Evolutionary conservation across 2,329 filamentous ascomycete genomes (phyloP), one percentile per base, ranked within the genome.

Genomic region (Curvularia spicifera): DNA sequence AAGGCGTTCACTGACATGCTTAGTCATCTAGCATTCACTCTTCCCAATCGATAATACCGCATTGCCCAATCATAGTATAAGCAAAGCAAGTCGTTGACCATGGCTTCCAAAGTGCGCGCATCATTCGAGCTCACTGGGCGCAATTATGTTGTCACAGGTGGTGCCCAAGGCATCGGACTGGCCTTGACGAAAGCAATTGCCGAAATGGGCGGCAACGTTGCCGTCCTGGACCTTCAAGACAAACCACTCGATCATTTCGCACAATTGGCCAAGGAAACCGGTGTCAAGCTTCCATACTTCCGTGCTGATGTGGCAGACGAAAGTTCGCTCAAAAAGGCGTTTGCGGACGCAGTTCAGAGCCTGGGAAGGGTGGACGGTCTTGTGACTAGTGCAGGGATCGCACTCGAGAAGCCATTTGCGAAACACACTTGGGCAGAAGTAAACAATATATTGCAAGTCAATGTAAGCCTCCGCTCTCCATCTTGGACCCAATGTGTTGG

Each of bases 371-470:
- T 43, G 22, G 61, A 67, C 53, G 64, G 59, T 4, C 62, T 64
- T 51, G 63, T 68, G 24, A 65, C 67, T 10, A 61, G 67, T 8
- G 77, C 77, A 1, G 79, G 78, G 1, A 76, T 81, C 42, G 78
- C 75, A 6, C 74, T 80, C 28, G 79, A 81, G 56, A 80, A 80
- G 63, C 79, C 79, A 0, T 81, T 81, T 53, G 48, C 80, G 1
- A 78, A 81, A 0, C 78, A 81, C 49, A 79, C 77, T 0, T 80
- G 78, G 77, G 76, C 78, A 1, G 79, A 81, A 47, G 77, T 76
- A 12, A 33, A 47, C n/a, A 31, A 15, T n/a, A 31, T 47, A 75
- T 69, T 81, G 26, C 76, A 78, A 40, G 75, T 80, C 31, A 81
- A 81, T 55, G 79, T 79, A 28, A 67, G 75, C 53, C 22, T 28